Evolutionary conservation across 306 rosid species (phyloP).

Genomic region (Calophaca sinica): DNA sequence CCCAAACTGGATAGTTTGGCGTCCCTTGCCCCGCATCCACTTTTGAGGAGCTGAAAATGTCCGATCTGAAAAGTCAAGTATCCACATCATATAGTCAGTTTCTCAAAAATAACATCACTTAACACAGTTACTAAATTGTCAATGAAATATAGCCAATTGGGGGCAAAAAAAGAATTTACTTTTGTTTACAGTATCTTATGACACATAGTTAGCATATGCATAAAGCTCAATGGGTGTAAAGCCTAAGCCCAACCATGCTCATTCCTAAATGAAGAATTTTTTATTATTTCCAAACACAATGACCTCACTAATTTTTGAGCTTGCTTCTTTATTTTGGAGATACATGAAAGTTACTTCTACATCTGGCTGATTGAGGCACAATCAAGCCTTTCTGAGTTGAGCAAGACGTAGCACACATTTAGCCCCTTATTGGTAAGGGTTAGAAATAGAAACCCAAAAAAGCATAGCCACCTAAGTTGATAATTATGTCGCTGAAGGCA

Average conservation of each 20-base stretch:
- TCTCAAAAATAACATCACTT: constrained; percentile 13
- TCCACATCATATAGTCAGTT: constrained; percentile 26
- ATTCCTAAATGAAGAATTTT: constrained; percentile 6
- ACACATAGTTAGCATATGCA: constrained; percentile 5
- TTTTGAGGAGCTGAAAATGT: constrained; percentile 87
- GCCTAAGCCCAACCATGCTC: background rate
- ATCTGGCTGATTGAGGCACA: constrained; percentile 2
- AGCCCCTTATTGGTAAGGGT: background rate
- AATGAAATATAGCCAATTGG: background rate
- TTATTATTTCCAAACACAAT: background rate
- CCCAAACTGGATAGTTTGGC: constrained; percentile 89
- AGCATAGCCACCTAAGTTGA: constrained; percentile 10
- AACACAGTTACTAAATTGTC: constrained; percentile 25
- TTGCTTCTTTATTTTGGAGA: background rate
- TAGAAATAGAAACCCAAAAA: constrained; percentile 13
- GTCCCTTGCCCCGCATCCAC: constrained; percentile 99
- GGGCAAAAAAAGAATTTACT: background rate
- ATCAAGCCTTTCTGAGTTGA: background rate
- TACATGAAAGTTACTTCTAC: constrained; percentile 1
- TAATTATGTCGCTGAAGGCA: background rate
- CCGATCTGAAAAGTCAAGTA: constrained; percentile 67
- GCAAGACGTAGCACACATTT: background rate
- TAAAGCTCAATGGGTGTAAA: constrained; percentile 4
- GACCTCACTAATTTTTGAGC: constrained; percentile 3
- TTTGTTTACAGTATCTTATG: constrained; percentile 16